These are phyloP conservation scores for Diutina neorugosa DNA, from an alignment of 1,139 yeast species.

Conservation along the genomic window DNA sequence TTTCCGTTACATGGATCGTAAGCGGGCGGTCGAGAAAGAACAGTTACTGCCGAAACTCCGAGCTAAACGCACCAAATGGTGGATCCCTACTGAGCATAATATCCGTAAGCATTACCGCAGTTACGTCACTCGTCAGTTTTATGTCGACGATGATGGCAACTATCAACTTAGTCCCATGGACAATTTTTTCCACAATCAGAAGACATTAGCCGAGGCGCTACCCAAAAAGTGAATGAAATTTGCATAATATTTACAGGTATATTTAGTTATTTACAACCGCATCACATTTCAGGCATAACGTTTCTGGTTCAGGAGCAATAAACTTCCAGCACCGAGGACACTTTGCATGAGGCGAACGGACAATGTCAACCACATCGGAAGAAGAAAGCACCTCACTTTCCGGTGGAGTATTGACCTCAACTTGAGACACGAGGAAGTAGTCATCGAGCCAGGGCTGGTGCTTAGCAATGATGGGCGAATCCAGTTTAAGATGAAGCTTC, in stretches of 20 bases:
- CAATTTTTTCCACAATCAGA: conserved; percentile 13
- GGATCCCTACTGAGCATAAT: conserved; percentile 22
- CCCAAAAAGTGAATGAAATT: background rate
- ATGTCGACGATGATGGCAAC: conserved; percentile 10
- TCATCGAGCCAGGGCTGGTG: conserved; percentile 34
- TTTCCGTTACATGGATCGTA: conserved; percentile 17
- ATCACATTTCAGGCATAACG: conserved; percentile 55
- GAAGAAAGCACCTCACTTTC: conserved; percentile 11
- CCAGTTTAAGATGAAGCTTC: conserved; percentile 26
- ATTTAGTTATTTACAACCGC: conserved; percentile 13
- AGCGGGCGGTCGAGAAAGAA: conserved; percentile 10
- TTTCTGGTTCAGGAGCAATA: conserved; percentile 37
- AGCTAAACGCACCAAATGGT: conserved; percentile 12
- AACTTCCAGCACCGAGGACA: conserved; percentile 96
- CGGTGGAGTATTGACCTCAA: conserved; percentile 16
- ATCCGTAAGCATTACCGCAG: conserved; percentile 17
- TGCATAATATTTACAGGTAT: conserved; percentile 11
- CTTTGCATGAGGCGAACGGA: conserved; percentile 37
- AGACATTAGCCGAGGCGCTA: background rate
- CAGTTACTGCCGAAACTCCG: conserved; percentile 7
- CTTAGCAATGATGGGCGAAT: conserved; percentile 10
- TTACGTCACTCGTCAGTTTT: conserved; percentile 24
- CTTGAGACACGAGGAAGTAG: conserved; percentile 56
- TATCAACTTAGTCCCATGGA: conserved; percentile 16
- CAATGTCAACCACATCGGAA: conserved; percentile 20